A percentile compares a stretch with the other conserved stretches of the same genome.
Conservation (phyloP, 441 rosid species). For the Eruca vesicaria region DNA sequence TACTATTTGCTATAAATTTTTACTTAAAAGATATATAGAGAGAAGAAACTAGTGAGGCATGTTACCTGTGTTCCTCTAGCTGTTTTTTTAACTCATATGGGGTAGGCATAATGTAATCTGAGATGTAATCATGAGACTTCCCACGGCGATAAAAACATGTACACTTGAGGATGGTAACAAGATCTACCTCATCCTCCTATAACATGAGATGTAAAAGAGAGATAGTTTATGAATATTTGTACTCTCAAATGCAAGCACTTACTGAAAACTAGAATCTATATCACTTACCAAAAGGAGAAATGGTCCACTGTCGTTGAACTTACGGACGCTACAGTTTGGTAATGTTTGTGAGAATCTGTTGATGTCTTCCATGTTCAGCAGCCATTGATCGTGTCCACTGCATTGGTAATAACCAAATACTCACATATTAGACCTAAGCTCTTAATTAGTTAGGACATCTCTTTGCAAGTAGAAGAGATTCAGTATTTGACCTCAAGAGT, state of each 20-base stretch:
- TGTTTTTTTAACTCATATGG: slow-evolving; percentile 45
- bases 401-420: not conserved
- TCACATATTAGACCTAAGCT: not conserved
- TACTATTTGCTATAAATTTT: not conserved
- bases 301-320: slow-evolving; percentile 42
- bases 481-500: slow-evolving; percentile 23
- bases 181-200: slow-evolving; percentile 63
- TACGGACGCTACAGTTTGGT: slow-evolving; percentile 41
- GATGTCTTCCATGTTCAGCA: slow-evolving; percentile 44
- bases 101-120: slow-evolving; percentile 65
- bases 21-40: not conserved
- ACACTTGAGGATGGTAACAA: slow-evolving; percentile 52
- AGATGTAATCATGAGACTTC: slow-evolving; percentile 39
- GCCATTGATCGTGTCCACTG: slow-evolving; percentile 54
- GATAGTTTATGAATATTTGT: not conserved
- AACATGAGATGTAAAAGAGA: not conserved
- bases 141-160: slow-evolving; percentile 58
- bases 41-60: not conserved
- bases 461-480: slow-evolving; percentile 8
- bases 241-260: not conserved
- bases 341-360: slow-evolving; percentile 32
- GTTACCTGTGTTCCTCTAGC: slow-evolving; percentile 22
- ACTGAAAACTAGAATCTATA: not conserved
- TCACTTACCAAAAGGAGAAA: slow-evolving; percentile 52
- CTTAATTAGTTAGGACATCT: not conserved